Conservation (phyloP, 2,329 filamentous ascomycete species). For the Fusarium succisae region DNA sequence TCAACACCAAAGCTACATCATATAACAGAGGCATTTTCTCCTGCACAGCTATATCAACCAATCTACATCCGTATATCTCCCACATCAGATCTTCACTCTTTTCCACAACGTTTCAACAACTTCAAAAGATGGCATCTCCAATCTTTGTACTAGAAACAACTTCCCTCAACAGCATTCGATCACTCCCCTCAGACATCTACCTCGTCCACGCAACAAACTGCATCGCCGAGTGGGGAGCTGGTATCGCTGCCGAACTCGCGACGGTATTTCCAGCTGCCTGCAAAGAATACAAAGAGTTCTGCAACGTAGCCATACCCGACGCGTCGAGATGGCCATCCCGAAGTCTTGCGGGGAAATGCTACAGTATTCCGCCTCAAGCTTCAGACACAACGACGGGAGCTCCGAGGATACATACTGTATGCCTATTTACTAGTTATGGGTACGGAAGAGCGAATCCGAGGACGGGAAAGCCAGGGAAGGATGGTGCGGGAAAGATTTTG, state of each 20-base stretch:
- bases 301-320: constrained; percentile 26
- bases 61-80: not conserved
- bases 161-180: constrained; percentile 24
- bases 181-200: constrained; percentile 24
- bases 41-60: not conserved
- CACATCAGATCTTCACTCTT: fast-evolving
- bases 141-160: constrained; percentile 19
- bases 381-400: constrained; percentile 33
- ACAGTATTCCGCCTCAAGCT: constrained; percentile 43
- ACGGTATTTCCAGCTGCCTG: constrained; percentile 41
- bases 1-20: no score
- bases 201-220: constrained; percentile 47
- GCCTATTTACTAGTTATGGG: constrained; percentile 33
- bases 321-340: constrained; percentile 24
- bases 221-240: constrained; percentile 44
- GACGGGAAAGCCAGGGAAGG: constrained; percentile 29
- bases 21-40: not conserved
- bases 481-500: constrained; percentile 16
- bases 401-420: constrained; percentile 31
- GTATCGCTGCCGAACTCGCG: constrained; percentile 42
- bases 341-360: constrained; percentile 40
- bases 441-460: constrained; percentile 21
- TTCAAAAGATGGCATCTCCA: constrained; percentile 3
- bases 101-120: fast-evolving
- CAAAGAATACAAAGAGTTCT: constrained; percentile 40